Base-by-base conservation (phyloP, 2,329 filamentous ascomycete genomes). In the Madurella mycetomatis region DNA sequence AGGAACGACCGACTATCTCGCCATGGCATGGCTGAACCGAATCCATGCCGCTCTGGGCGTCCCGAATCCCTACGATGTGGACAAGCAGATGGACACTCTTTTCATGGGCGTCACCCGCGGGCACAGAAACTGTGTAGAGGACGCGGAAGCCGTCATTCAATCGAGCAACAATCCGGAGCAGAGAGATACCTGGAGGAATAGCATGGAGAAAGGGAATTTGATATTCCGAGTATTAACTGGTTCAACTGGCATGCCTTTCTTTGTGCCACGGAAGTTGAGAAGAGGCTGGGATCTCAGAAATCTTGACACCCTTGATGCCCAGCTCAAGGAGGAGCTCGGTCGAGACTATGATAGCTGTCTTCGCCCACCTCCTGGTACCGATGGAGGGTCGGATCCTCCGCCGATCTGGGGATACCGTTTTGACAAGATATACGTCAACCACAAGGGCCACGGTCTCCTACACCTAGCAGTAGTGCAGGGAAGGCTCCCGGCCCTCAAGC, bases 381-480 rank as follows among this genome's bases (percentile, higher is more conserved):
- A 49, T 15, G 45, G 44, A 13, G 40, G 32, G 13, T 25, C 52
- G 3, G 44, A 45, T 13, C 41, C 51, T 7, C 40, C 42, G 19
- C 45, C 32, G 9, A 18, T 32, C 34, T n/a, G 34, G 5, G 37
- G 43, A 9, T 51, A 41, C 13, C 56, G 45, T 5, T 56, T 59
- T 30, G 56, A 59, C 51, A 51, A 47, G 34, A 59, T 59, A 45
- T 59, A 49, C 31, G 51, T 59, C 41, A 59, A 59, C 44, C 44
- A 59, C 37, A 49, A 46, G 47, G 56, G 56, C 19, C 56, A 59
- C 37, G 56, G 56, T 5, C 42, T 59, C 2, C 18, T 59, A 11
- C 56, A 59, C 48, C 19, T 59, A 18, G 56, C 56, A 17, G 56
- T 54, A 2, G 39, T 51, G 15, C 30, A 17, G 30, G 56, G 54